These are phyloP conservation scores for Xylaria castorea DNA, from an alignment of 495 filamentous ascomycete species.

Conservation along the genomic window DNA sequence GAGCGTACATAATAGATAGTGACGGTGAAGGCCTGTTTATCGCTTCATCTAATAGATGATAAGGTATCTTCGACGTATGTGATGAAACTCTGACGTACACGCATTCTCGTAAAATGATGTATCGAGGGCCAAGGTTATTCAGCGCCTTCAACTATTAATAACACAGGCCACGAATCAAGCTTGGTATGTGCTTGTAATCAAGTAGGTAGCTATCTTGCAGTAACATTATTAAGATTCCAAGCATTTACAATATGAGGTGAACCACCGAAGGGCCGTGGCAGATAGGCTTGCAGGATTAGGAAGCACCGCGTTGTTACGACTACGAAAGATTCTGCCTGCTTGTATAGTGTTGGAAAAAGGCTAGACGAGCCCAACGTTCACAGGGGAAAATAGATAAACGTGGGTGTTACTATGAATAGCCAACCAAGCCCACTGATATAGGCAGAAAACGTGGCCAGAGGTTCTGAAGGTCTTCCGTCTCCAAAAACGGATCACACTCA, in stretches of 20 bases:
- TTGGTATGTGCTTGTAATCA: neutral
- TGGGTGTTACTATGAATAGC: slow-evolving; percentile 23
- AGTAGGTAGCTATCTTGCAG: neutral
- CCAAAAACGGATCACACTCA: neutral
- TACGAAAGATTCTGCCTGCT: neutral
- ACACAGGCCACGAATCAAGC: neutral
- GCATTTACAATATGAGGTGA: neutral
- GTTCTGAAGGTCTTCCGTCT: slow-evolving; percentile 11
- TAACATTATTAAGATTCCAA: neutral
- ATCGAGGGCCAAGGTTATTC: neutral
- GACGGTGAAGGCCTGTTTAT: neutral
- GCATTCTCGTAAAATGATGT: neutral
- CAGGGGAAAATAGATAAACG: neutral
- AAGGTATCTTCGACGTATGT: neutral
- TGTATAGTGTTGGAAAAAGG: neutral
- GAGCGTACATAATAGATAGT: neutral
- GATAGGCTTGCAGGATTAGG: neutral
- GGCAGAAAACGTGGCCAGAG: neutral
- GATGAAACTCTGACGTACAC: neutral
- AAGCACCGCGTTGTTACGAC: neutral
- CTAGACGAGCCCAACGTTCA: slow-evolving; percentile 15
- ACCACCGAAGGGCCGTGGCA: neutral
- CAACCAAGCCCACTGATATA: slow-evolving; percentile 5
- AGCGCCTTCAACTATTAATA: neutral
- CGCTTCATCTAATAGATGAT: neutral